phyloP scores from a whole-genome alignment of 1,284 basidiomycete species.

The Cryptococcus amylolentus region DNA sequence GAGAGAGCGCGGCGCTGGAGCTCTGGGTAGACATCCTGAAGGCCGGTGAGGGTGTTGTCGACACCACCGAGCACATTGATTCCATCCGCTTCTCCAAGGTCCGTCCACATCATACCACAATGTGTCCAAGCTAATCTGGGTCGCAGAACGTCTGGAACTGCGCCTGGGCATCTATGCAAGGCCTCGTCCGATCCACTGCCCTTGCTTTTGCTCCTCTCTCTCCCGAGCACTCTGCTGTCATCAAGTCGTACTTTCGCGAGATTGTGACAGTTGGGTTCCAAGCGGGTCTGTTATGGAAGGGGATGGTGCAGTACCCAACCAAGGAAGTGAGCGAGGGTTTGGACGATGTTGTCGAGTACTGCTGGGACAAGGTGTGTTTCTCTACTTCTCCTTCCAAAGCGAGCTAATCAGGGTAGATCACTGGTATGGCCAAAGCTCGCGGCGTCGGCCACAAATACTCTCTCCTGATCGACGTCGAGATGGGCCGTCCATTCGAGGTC shows the following conservation, averaged over 20 bases:
- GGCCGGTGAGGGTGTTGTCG: conserved; percentile 24
- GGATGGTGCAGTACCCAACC: conserved; percentile 29
- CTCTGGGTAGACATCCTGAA: conserved; percentile 22
- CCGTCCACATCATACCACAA: not conserved
- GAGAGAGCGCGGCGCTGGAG: conserved; percentile 23
- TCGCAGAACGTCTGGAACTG: conserved; percentile 46
- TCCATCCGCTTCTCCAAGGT: conserved; percentile 38
- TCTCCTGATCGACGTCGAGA: conserved; percentile 42
- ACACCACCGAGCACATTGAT: conserved; percentile 28
- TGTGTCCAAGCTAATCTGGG: not conserved
- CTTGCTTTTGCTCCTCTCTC: conserved; percentile 25
- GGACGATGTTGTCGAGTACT: conserved; percentile 19
- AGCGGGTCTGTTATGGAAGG: conserved; percentile 37
- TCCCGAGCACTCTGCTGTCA: conserved; percentile 18
- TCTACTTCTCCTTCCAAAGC: not conserved
- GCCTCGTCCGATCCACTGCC: conserved; percentile 35
- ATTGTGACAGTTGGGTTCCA: conserved; percentile 37
- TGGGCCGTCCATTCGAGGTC: conserved; percentile 46
- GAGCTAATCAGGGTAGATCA: conserved; percentile 5
- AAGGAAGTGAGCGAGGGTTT: conserved; percentile 17
- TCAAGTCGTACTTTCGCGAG: conserved; percentile 40
- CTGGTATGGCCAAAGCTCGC: conserved; percentile 3
- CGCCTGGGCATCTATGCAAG: conserved; percentile 39
- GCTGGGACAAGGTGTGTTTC: conserved; percentile 27
- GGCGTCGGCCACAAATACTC: conserved; percentile 41